phyloP scores from a whole-genome alignment of 306 rosid genomes.

The Datisca glomerata region DNA sequence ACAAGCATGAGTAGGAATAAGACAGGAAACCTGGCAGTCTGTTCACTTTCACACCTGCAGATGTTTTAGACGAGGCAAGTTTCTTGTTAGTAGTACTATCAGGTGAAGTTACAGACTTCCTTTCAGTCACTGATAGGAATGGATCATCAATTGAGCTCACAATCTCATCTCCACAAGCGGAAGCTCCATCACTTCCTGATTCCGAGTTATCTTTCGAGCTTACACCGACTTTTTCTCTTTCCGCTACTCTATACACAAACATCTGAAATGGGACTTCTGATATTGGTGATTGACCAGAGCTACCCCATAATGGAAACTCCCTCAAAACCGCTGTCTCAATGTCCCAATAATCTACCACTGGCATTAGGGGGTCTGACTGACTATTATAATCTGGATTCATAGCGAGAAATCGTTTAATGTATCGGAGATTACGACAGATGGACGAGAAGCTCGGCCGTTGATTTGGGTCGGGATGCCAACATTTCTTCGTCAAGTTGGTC shows the following conservation, averaged over 20 bases:
- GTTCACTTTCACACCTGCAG: constrained; percentile 28
- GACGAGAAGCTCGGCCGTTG: constrained; percentile 81
- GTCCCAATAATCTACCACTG: constrained; percentile 62
- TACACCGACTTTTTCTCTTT: constrained; percentile 27
- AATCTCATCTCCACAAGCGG: constrained; percentile 56
- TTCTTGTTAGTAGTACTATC: constrained; percentile 27
- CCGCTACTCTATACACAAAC: constrained; percentile 50
- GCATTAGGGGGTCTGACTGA: constrained; percentile 42
- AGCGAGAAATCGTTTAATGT: constrained; percentile 40
- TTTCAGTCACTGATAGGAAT: constrained; percentile 26
- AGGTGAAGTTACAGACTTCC: constrained; percentile 27
- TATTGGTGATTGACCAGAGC: constrained; percentile 23
- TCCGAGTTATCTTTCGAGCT: constrained; percentile 49
- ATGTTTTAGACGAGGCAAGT: constrained; percentile 21
- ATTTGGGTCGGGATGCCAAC: constrained; percentile 74
- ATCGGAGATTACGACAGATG: constrained; percentile 72
- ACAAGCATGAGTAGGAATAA: background rate
- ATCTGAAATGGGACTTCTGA: constrained; percentile 71
- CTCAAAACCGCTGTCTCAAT: constrained; percentile 44
- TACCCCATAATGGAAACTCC: constrained; percentile 52
- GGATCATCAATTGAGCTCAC: constrained; percentile 45
- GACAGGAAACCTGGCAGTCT: constrained; percentile 38
- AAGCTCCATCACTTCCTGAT: constrained; percentile 64
- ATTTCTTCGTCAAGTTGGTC: constrained; percentile 66
- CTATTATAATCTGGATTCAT: constrained; percentile 50